phyloP scores from a whole-genome alignment of 2,329 filamentous ascomycete species.

The Neonectria hederae region DNA sequence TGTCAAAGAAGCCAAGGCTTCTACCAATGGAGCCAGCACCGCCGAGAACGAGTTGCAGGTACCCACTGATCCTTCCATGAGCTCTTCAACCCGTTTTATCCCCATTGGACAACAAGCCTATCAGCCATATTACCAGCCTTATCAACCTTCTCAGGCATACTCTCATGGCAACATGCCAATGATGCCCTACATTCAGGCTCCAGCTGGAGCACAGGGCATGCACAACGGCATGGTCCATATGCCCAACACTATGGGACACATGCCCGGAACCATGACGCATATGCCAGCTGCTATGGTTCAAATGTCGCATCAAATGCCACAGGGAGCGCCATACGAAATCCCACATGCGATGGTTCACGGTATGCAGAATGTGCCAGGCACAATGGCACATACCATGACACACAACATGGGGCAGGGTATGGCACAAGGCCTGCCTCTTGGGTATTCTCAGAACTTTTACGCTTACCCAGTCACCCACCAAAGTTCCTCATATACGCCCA shows the following conservation, averaged over 20 bases:
- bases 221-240: background rate
- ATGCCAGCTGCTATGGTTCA: background rate
- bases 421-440: background rate
- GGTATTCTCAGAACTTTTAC: background rate
- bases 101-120: background rate
- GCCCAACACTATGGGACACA: background rate
- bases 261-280: background rate
- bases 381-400: background rate
- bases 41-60: background rate
- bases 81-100: background rate
- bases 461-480: background rate
- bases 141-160: background rate
- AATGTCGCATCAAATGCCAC: background rate
- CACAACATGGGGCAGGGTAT: background rate
- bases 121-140: background rate
- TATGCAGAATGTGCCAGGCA: background rate
- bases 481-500: background rate
- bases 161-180: background rate
- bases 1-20: background rate
- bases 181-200: background rate
- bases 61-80: background rate
- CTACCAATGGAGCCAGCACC: background rate
- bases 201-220: background rate
- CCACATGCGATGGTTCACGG: background rate
- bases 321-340: background rate